Evolutionary conservation across 192 early-diverging fungal genomes (phyloP), one percentile per base, ranked within the genome.

Genomic region (Coemansia sp.): DNA sequence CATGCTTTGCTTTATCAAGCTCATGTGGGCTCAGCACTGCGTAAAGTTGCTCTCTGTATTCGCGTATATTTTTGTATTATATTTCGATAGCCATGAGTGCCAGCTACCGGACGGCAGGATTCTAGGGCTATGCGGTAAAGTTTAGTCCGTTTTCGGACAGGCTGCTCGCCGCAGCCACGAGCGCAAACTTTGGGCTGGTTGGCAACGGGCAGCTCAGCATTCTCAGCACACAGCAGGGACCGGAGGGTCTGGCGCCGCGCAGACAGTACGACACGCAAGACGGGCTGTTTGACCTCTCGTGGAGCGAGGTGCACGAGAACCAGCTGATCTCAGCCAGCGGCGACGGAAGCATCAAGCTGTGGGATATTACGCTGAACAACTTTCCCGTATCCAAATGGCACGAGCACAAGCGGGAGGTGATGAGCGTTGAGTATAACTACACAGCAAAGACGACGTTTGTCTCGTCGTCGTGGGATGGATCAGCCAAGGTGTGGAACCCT

Each of bases 281-380:
- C 69, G 95, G 94, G 6, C 70, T 98, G 6, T 99, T 92, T 73
- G 97, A 99, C 73, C 70, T 89, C 30, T 86, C 89, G 28, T 99
- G 97, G 97, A 95, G 89, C 69, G 97, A 99, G 71, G 58, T 85
- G 12, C 91, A 99, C 67, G 95, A 99, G 68, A 92, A 95, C 71
- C 97, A 99, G 58, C 52, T 99, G 23, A 87, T 89, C 0, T 92
- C 92, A 12, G 84, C 87, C 25, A 91, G 90, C 63, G 97, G 97
- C 40, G 97, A 99, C 65, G 97, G 97, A 32, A 90, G 88, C 58
- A 86, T 99, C 38, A 96, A 93, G 64, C 82, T 99, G 42, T 99
- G 91, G 88, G 97, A 99, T 69, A 84, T 90, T 1, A 89, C 89
- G 5, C 62, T 76, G 21, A 33, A 55, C 40, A 24, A 45, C 14